Evolutionary conservation across 805 yeast species (phyloP).

Genomic region (Crinitomyces ghanaensis): DNA sequence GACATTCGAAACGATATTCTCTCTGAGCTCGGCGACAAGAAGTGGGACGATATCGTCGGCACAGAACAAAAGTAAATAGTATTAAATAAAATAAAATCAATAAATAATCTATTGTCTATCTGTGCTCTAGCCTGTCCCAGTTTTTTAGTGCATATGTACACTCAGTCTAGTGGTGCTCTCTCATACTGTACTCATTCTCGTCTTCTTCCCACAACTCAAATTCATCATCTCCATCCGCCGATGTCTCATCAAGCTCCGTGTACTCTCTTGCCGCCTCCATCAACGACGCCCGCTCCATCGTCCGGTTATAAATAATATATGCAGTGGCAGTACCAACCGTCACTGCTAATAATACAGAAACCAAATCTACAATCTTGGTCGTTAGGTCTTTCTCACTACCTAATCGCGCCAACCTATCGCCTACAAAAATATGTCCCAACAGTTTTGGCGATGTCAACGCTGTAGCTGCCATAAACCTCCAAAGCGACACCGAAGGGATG

Average conservation of each 20-base stretch:
- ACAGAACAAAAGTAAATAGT: constrained; percentile 4
- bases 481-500: constrained; percentile 58
- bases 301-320: constrained; percentile 51
- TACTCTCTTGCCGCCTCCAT: constrained; percentile 19
- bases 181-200: constrained; percentile 4
- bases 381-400: constrained; percentile 42
- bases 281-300: constrained; percentile 24
- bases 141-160: too few relatives aligned
- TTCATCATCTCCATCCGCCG: constrained; percentile 19
- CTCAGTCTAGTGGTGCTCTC: constrained; percentile 1
- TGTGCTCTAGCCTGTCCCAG: too few relatives aligned
- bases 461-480: constrained; percentile 60
- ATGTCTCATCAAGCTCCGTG: constrained; percentile 9
- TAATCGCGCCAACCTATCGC: constrained; percentile 57
- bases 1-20: constrained; percentile 49
- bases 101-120: too few relatives aligned
- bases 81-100: too few relatives aligned
- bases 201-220: constrained; percentile 20
- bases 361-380: constrained; percentile 47
- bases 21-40: constrained; percentile 61
- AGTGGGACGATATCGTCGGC: constrained; percentile 59
- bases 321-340: constrained; percentile 48
- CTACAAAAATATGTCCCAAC: constrained; percentile 65
- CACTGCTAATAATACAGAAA: constrained; percentile 49
- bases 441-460: constrained; percentile 71